Evolutionary conservation across 1,139 yeast species (phyloP).

Genomic region (Eremothecium gossypii): DNA sequence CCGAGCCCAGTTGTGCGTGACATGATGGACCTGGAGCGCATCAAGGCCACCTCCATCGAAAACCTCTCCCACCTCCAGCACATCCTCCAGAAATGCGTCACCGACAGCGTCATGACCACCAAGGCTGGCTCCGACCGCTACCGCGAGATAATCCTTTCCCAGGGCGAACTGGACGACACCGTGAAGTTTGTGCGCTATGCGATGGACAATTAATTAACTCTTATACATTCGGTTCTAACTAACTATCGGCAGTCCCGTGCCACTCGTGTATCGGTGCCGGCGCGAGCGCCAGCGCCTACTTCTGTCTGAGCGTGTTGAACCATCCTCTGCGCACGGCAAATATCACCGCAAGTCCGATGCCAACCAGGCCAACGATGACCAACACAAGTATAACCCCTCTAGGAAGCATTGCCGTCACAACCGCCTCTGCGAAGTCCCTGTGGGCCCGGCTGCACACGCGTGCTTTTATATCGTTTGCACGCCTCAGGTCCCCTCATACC

Average conservation of each 20-base stretch:
- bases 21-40: constrained; percentile 17
- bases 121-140: constrained; percentile 18
- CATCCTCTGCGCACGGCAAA: too few species aligned
- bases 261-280: too few species aligned
- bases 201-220: constrained; percentile 14
- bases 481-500: too few species aligned
- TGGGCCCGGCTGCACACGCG: too few species aligned
- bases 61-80: constrained; percentile 28
- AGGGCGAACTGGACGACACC: constrained; percentile 27
- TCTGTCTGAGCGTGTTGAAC: too few species aligned
- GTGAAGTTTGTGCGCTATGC: constrained; percentile 30
- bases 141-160: constrained; percentile 23
- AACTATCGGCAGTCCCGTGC: too few species aligned
- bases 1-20: constrained; percentile 14
- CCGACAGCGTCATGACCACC: constrained; percentile 24
- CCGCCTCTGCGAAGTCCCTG: too few species aligned
- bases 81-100: constrained; percentile 23
- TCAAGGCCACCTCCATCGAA: constrained; percentile 22
- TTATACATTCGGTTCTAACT: too few species aligned
- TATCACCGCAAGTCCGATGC: constrained; percentile 27
- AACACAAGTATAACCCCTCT: constrained; percentile 47
- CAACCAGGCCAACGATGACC: constrained; percentile 38
- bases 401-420: constrained; percentile 35
- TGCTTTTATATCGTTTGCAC: too few species aligned
- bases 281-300: too few species aligned